Evolutionary conservation across 495 filamentous ascomycete genomes (phyloP).

Genomic region (Chaetomium fimeti): DNA sequence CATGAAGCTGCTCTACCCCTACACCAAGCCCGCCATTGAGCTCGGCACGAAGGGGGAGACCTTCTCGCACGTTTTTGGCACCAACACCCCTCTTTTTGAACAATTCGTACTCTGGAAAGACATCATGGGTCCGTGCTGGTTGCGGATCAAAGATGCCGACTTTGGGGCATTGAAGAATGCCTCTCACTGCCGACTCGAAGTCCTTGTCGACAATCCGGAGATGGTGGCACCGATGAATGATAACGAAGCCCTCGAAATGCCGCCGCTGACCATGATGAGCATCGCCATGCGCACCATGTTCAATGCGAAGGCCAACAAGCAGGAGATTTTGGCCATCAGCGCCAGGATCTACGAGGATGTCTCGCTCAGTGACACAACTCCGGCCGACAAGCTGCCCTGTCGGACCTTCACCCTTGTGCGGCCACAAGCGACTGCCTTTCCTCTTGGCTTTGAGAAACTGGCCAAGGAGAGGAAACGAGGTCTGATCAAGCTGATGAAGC

Average conservation of each 20-base stretch:
- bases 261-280: conserved; percentile 92
- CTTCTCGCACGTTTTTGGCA: conserved; percentile 91
- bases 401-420: conserved; percentile 90
- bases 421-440: conserved; percentile 70
- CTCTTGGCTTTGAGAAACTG: conserved; percentile 78
- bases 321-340: conserved; percentile 88
- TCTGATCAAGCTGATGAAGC: conserved; percentile 73
- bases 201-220: conserved; percentile 73
- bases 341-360: conserved; percentile 90
- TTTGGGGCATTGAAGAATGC: conserved; percentile 83
- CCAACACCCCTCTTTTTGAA: conserved; percentile 91
- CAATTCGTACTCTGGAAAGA: conserved; percentile 98
- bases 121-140: conserved; percentile 98
- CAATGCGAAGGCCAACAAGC: conserved; percentile 92
- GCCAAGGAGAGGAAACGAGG: conserved; percentile 61
- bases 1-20: conserved; percentile 90
- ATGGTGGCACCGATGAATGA: conserved; percentile 68
- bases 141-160: conserved; percentile 79
- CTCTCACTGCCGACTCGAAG: conserved; percentile 95
- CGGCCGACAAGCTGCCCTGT: conserved; percentile 81
- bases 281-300: conserved; percentile 82
- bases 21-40: conserved; percentile 66
- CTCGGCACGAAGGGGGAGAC: conserved; percentile 72
- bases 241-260: conserved; percentile 72
- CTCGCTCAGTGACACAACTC: conserved; percentile 80